A percentile compares a stretch with the other conserved stretches of the same genome.
phyloP scores from a whole-genome alignment of 2,329 filamentous ascomycete genomes.

The Ceratocystis huliohia region DNA sequence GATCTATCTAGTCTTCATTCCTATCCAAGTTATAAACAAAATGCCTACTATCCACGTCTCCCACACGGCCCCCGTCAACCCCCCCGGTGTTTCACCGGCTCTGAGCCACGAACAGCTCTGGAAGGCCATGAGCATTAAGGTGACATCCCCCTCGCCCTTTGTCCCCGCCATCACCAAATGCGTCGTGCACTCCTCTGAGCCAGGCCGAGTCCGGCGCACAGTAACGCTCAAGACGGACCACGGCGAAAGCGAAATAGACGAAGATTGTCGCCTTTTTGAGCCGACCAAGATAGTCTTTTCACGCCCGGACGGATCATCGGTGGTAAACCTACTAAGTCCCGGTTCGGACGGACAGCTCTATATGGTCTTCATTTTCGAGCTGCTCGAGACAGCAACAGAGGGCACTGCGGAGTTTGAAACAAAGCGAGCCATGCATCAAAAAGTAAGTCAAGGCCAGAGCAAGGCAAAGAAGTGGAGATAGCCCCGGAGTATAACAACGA shows the following conservation, averaged over 20 bases:
- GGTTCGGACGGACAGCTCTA: conserved; percentile 25
- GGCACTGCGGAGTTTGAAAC: conserved; percentile 23
- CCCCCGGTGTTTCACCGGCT: conserved; percentile 22
- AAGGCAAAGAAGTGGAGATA: neutral
- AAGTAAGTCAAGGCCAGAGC: conserved; percentile 22
- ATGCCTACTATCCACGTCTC: conserved; percentile 21
- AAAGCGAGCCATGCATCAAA: conserved; percentile 23
- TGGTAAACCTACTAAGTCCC: conserved; percentile 27
- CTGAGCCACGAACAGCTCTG: conserved; percentile 25
- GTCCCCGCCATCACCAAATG: conserved; percentile 24
- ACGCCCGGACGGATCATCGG: conserved; percentile 26
- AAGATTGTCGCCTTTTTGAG: conserved; percentile 27
- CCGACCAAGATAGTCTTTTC: conserved; percentile 27
- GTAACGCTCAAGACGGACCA: conserved; percentile 23
- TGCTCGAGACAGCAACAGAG: conserved; percentile 24
- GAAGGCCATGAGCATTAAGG: conserved; percentile 26
- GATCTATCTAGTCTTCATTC: neutral
- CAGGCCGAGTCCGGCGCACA: conserved; percentile 22
- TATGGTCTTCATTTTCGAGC: conserved; percentile 29
- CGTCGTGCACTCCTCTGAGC: conserved; percentile 18
- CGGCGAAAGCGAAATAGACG: conserved; percentile 21
- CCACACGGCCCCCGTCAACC: conserved; percentile 27
- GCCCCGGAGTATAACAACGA: neutral
- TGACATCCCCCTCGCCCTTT: conserved; percentile 26
- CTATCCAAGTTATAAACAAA: neutral